A percentile compares a stretch with the other conserved stretches of the same genome.
These are phyloP conservation scores for Physaria fendleri DNA, from an alignment of 345 rosid species.

Conservation along the genomic window DNA sequence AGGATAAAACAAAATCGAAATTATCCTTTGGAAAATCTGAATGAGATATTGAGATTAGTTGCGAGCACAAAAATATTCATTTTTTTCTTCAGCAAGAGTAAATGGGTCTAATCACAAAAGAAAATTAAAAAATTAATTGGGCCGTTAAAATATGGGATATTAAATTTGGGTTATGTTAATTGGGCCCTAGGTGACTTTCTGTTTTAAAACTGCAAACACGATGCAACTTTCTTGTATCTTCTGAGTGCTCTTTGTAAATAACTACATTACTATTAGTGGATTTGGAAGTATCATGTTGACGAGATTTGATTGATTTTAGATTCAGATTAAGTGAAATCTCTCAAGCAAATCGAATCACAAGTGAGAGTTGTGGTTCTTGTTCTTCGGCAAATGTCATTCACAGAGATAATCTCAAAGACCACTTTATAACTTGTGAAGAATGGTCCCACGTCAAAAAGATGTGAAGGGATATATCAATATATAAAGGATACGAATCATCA, in stretches of 20 bases:
- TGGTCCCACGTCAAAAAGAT: no score
- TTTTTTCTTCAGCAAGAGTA: background rate
- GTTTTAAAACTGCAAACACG: no score
- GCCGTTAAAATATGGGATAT: background rate
- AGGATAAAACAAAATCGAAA: background rate
- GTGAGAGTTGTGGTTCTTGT: background rate
- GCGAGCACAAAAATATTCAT: background rate
- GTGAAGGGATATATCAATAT: no score
- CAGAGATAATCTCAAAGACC: background rate
- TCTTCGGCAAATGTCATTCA: background rate
- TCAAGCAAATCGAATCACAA: background rate
- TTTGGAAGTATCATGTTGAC: background rate
- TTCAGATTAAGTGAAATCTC: background rate
- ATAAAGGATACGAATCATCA: no score
- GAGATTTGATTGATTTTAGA: background rate
- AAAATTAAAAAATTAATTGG: no score
- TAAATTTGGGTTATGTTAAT: background rate
- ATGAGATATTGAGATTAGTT: conserved; percentile 11
- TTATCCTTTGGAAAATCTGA: conserved; percentile 22
- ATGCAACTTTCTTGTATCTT: background rate
- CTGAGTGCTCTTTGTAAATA: background rate
- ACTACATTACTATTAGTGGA: background rate
- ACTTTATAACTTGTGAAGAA: no score
- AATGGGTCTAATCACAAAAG: no score
- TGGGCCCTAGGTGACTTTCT: background rate